Base-by-base conservation (phyloP, 2,329 filamentous ascomycete genomes). In the Nothomitra cinnamomea region DNA sequence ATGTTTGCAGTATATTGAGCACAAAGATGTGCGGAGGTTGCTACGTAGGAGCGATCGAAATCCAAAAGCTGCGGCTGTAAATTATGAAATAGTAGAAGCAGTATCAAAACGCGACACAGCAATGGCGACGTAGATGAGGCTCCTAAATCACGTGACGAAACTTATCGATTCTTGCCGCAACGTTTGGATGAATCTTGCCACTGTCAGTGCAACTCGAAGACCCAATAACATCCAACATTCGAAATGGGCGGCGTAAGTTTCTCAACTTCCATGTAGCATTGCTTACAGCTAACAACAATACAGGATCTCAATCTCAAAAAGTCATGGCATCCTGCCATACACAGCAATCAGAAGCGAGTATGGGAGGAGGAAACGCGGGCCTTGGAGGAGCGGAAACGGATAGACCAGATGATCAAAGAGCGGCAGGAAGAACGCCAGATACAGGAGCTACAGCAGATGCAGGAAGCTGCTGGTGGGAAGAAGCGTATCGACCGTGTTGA, bases 331-430 rank as follows among this genome's bases (percentile, higher is more conserved):
- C 90, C 92, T 56, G 80, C 82, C 61, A 77, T 95, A 59, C 80
- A 88, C 70, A 85, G 83, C 71, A 98, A 98, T 68, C 92, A 94
- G 73, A 80, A 80, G 67, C 80, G 79, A 66, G 89, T 95, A 60
- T 95, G 86, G 80, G 81, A 90, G 57, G 86, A 94, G 67, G 89
- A 96, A 65, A 83, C 92, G 66, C 86, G 87, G 60, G 92, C 90
- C 2, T 79, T 98, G 12, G 87, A 92, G 53, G 92, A 98, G 74
- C 84, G 92, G 68, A 96, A 96, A 67, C 83, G 85, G 60, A 94
- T 88, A 57, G 87, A 94, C 55, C 86, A 92, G 63, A 82, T 94
- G 57, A 80, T 88, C 63, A 89, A 94, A 63, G 92, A 98, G 69
- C 82, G 94, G 59, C 87, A 89, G 60, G 89, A 96, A 66, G 94